Evolutionary conservation across 2,329 filamentous ascomycete species (phyloP).

Genomic region (Aureobasidium uvarum): DNA sequence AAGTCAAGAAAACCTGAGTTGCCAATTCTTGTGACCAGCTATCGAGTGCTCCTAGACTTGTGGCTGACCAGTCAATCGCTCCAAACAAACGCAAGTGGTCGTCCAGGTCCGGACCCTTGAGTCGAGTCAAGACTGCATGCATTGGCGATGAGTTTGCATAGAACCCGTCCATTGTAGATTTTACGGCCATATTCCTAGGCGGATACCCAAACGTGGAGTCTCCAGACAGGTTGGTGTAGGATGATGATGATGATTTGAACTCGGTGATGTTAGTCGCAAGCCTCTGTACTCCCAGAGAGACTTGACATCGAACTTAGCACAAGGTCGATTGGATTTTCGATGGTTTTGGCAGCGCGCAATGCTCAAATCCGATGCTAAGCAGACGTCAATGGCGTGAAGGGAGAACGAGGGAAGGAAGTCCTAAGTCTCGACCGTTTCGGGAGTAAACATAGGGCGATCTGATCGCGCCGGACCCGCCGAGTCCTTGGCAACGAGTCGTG

Average conservation of each 20-base stretch:
- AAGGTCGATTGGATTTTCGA: neutral
- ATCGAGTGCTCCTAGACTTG: conserved; percentile 49
- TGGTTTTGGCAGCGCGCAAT: neutral
- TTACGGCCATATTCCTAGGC: neutral
- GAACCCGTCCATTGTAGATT: neutral
- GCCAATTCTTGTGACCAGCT: conserved; percentile 43
- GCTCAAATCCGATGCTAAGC: neutral
- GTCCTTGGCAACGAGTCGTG: neutral
- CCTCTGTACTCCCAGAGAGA: neutral
- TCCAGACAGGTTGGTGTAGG: neutral
- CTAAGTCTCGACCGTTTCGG: neutral
- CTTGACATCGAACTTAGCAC: neutral
- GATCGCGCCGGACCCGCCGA: neutral
- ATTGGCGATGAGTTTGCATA: conserved; percentile 9
- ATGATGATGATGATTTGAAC: too few species aligned
- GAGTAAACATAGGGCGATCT: neutral
- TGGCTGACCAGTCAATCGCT: conserved; percentile 47
- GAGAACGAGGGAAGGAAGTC: neutral
- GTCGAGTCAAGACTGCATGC: conserved; percentile 1
- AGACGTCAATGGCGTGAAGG: neutral
- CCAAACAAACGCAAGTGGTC: neutral
- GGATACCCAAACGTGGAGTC: neutral
- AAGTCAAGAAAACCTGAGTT: conserved; percentile 26
- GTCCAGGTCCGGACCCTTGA: neutral
- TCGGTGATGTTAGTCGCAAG: neutral